phyloP scores from a whole-genome alignment of 2,329 filamentous ascomycete species.

The Stemphylium vesicarium region DNA sequence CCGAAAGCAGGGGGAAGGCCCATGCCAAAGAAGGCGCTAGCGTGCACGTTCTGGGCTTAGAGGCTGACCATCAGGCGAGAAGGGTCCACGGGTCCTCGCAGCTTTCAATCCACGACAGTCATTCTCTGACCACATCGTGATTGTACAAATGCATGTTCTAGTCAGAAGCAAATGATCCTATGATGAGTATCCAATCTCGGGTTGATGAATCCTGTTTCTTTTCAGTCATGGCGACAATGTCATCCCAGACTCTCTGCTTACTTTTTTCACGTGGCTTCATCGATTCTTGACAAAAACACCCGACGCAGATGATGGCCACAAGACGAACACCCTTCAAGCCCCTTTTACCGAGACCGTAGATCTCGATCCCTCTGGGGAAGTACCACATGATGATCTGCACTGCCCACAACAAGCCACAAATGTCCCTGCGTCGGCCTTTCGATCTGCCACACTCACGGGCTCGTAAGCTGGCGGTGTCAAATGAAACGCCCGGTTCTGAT shows the following conservation, averaged over 20 bases:
- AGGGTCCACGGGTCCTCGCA: not conserved
- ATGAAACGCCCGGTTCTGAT: slow-evolving; percentile 3
- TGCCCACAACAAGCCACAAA: not conserved
- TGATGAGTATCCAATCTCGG: not conserved
- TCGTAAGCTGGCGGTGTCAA: slow-evolving; percentile 11
- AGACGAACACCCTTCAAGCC: not conserved
- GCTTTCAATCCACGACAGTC: slow-evolving; percentile 4
- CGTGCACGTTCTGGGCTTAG: not conserved
- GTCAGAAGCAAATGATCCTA: not conserved
- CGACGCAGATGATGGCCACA: slow-evolving; percentile 2
- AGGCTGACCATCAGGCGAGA: not conserved
- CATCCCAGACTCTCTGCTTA: slow-evolving; percentile 4
- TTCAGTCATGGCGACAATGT: not conserved
- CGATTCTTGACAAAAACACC: not conserved
- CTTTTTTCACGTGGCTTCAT: slow-evolving; percentile 10
- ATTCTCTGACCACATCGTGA: not conserved
- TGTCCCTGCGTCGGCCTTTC: slow-evolving; percentile 9
- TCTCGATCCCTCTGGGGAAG: slow-evolving; percentile 1
- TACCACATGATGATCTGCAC: slow-evolving; percentile 9
- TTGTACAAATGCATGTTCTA: not conserved
- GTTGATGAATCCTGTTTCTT: not conserved
- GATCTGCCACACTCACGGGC: slow-evolving; percentile 1
- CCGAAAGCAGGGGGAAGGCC: not conserved
- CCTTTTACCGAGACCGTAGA: slow-evolving; percentile 5
- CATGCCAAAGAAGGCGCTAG: slow-evolving; percentile 5